Conservation (phyloP, 108 stramenopile species). For the Fragilariopsis cylindrus region DNA sequence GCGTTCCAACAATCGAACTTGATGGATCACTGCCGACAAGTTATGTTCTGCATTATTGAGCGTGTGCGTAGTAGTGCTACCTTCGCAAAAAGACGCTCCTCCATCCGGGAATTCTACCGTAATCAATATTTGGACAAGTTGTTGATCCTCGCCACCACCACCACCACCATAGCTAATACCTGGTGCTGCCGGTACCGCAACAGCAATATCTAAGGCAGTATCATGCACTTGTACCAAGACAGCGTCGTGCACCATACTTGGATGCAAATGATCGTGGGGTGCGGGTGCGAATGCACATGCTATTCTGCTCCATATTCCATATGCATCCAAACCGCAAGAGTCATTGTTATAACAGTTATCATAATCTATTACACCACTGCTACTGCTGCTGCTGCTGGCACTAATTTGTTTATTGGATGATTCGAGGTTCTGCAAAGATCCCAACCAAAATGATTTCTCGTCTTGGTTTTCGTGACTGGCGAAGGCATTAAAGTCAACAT, state of each 20-base stretch:
- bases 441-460: no score
- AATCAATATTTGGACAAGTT: conserved; percentile 2
- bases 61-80: no score
- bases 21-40: not conserved
- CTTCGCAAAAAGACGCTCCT: no score
- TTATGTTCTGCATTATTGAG: not conserved
- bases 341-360: no score
- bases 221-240: not conserved
- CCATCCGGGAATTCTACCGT: not conserved
- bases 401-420: no score
- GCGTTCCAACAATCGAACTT: not conserved
- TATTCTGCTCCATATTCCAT: not conserved
- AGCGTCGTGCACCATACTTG: not conserved
- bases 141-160: not conserved
- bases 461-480: no score
- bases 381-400: no score
- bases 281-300: not conserved
- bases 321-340: not conserved
- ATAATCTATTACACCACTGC: no score
- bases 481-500: no score
- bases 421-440: no score
- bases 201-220: not conserved
- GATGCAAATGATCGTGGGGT: conserved; percentile 3
- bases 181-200: not conserved
- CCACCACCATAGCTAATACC: no score